These are phyloP conservation scores for Tardiomyces blankii DNA, from an alignment of 1,139 yeast species.

Conservation along the genomic window DNA sequence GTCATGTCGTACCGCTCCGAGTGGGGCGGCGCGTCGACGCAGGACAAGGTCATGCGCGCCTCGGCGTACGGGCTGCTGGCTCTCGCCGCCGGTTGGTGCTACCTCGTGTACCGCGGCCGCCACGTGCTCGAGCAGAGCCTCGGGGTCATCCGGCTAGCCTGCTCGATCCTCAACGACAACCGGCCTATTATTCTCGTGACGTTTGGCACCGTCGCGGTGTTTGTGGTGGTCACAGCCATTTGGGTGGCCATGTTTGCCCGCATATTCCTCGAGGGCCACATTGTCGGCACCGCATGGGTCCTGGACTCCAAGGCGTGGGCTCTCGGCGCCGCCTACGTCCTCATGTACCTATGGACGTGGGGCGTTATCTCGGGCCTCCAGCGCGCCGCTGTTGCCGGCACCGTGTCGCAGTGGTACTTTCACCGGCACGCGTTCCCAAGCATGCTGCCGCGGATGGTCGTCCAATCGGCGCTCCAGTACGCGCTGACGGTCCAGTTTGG, in stretches of 20 bases:
- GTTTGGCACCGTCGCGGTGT: constrained; percentile 18
- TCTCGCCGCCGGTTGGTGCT: constrained; percentile 24
- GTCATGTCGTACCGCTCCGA: constrained; percentile 26
- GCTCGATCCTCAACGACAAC: constrained; percentile 24
- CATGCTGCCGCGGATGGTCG: constrained; percentile 14
- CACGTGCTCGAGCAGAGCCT: constrained; percentile 25
- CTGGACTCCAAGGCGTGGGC: constrained; percentile 23
- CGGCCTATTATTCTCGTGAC: constrained; percentile 22
- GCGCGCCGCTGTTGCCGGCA: constrained; percentile 24
- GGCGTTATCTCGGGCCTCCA: constrained; percentile 30
- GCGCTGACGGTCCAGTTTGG: constrained; percentile 28
- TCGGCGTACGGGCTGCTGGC: constrained; percentile 23
- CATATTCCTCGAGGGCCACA: constrained; percentile 27
- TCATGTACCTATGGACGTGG: constrained; percentile 35
- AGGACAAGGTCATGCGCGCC: constrained; percentile 30
- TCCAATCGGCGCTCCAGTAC: constrained; percentile 18
- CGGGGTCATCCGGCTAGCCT: constrained; percentile 27
- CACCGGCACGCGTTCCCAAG: constrained; percentile 20
- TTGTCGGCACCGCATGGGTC: constrained; percentile 21
- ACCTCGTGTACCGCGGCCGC: constrained; percentile 23
- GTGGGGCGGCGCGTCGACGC: constrained; percentile 24
- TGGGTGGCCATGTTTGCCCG: constrained; percentile 30
- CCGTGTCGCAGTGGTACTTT: constrained; percentile 32
- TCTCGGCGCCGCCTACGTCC: constrained; percentile 26
- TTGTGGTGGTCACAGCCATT: constrained; percentile 22